Conservation (phyloP, 345 rosid genomes). For the Pistacia integerrima region DNA sequence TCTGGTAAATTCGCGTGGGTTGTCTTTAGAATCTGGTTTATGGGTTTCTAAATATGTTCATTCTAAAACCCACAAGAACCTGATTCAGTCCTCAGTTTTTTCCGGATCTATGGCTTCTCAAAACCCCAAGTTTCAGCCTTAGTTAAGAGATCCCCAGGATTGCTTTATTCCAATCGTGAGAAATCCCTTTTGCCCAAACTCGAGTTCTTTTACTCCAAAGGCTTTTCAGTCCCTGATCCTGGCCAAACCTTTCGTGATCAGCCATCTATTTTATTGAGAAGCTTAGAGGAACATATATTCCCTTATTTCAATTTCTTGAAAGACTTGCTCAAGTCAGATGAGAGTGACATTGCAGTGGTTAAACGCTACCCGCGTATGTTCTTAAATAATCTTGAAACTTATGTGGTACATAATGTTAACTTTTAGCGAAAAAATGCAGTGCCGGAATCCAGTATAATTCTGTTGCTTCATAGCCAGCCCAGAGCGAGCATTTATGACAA, state of each 20-base stretch:
- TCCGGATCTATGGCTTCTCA: slow-evolving; percentile 32
- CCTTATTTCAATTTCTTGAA: slow-evolving; percentile 26
- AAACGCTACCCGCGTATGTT: neutral
- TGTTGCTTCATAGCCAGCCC: slow-evolving; percentile 4
- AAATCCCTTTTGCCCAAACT: neutral
- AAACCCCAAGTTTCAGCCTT: slow-evolving; percentile 23
- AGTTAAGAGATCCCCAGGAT: slow-evolving; percentile 1
- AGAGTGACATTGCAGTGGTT: slow-evolving; percentile 6
- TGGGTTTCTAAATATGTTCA: neutral
- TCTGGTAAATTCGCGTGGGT: slow-evolving; percentile 25
- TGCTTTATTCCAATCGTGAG: slow-evolving; percentile 22
- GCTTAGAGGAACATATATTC: slow-evolving; percentile 32
- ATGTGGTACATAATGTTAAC: neutral
- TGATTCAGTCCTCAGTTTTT: slow-evolving; percentile 20
- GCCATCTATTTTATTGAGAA: slow-evolving; percentile 11
- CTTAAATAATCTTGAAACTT: neutral
- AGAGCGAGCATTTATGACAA: neutral
- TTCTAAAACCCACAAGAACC: slow-evolving; percentile 7
- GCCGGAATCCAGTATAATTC: slow-evolving; percentile 9
- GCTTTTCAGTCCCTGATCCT: no score
- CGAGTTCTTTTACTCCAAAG: no score
- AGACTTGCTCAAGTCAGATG: slow-evolving; percentile 15
- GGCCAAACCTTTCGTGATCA: neutral
- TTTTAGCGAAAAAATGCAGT: slow-evolving; percentile 30
- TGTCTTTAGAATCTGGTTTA: slow-evolving; percentile 18